Base-by-base conservation (phyloP, 306 rosid genomes). In the Vigna unguiculata region DNA sequence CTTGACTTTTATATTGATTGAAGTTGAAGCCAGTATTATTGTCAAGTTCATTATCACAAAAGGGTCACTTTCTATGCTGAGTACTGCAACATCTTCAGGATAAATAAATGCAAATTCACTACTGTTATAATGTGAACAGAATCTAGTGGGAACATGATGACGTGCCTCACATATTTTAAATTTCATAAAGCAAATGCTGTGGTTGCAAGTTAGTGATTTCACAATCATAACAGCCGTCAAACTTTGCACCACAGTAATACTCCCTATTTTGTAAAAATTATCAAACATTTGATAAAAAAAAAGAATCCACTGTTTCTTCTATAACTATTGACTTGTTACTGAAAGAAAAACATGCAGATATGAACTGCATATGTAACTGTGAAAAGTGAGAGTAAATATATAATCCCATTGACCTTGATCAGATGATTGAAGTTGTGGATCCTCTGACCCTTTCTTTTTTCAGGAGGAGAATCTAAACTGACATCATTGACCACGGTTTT, bases 71-170 rank as follows among this genome's bases (percentile, higher is more conserved):
- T 71, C 82, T 43, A 60, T 75, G 59, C 20, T 19, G 16, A 54
- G 19, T 9, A 49, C 20, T 40, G 32, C 32, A 47, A 47, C 25
- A 58, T 32, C 30, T 36, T 67, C 1, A 20, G 14, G 19, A 64
- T 46, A 28, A 73, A 60, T 16, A 40, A 51, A 24, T 36, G 11
- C 17, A 1, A 1, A 9, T 9, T 53, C 46, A 19, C 11, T 13
- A 58, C 4, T 62, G 14, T 45, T 40, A 7, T 55, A 68, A 76
- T 86, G 87, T 83, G 89, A 83, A 86, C 20, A 28, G 89, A 83
- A 83, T 86, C 89, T 47, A 36, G 1, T 13, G 60, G 11, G 47
- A 48, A 75, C 76, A 59, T 60, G 16, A 45, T 81, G 76, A 78
- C 72, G 71, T 53, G 25, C 32, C 49, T 79, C 72, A 10, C 30